Evolutionary conservation across 108 stramenopile species (phyloP).

Genomic region (Nitzschia palea): DNA sequence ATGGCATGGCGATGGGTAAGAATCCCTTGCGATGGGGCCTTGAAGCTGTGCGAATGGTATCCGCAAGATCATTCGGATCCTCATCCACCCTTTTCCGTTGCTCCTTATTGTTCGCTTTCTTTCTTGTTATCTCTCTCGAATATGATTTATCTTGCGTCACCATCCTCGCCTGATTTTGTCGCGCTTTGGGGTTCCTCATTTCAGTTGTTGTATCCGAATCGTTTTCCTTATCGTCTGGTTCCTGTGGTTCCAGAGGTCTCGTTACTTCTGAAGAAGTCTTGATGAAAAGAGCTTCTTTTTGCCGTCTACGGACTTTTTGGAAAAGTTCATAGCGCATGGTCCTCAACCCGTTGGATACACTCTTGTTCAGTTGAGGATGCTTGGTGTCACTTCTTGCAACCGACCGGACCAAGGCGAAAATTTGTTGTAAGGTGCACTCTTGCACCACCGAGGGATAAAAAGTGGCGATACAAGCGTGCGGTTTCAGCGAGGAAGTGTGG

Average conservation of each 20-base stretch:
- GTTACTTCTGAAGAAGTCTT: not conserved
- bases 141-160: too few relatives aligned
- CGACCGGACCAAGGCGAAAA: too few relatives aligned
- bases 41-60: not conserved
- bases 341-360: too few relatives aligned
- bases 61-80: not conserved
- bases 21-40: conserved; percentile 1
- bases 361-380: too few relatives aligned
- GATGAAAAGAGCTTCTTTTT: not conserved
- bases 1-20: conserved; percentile 11
- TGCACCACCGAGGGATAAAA: too few relatives aligned
- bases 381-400: too few relatives aligned
- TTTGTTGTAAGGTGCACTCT: too few relatives aligned
- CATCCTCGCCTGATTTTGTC: too few relatives aligned
- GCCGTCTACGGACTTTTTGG: not conserved
- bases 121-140: too few relatives aligned
- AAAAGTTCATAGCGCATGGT: not conserved
- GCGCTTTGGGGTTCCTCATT: not conserved
- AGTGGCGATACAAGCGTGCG: too few relatives aligned
- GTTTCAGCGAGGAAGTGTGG: too few relatives aligned
- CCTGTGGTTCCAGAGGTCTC: not conserved
- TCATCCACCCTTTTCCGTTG: not conserved
- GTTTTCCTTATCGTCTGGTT: not conserved
- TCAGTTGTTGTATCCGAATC: not conserved
- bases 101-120: too few relatives aligned